Conservation (phyloP, 2,329 filamentous ascomycete genomes). For the Tolypocladium endophyticum region DNA sequence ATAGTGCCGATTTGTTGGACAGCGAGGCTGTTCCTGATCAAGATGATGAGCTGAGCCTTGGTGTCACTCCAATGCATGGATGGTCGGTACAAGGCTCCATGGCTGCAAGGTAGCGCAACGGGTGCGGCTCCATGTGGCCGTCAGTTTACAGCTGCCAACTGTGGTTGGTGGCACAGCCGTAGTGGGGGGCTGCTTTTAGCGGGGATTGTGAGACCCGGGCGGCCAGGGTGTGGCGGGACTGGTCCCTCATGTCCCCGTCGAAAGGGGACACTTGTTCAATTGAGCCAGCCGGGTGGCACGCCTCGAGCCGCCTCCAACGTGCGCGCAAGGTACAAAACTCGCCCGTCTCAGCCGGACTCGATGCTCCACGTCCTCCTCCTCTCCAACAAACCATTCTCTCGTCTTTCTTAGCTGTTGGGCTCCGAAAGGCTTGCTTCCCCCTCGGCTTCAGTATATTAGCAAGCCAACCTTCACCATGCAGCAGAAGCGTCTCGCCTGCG, state of each 20-base stretch:
- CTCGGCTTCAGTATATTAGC: constrained; percentile 1
- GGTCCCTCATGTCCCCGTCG: constrained; percentile 1
- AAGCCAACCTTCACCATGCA: constrained; percentile 29
- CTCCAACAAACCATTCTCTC: not conserved
- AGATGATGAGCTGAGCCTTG: not conserved
- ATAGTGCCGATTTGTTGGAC: not conserved
- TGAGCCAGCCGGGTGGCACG: constrained; percentile 16
- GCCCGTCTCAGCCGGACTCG: constrained; percentile 8
- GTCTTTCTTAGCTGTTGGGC: not conserved
- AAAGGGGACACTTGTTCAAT: constrained; percentile 35
- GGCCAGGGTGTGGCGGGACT: not conserved
- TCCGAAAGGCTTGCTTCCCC: not conserved
- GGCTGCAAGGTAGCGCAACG: too few relatives aligned
- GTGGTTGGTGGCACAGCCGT: not conserved
- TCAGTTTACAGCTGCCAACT: not conserved
- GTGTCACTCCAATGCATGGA: not conserved
- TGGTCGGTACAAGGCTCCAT: not conserved
- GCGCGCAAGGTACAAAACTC: constrained; percentile 22
- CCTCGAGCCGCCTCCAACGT: constrained; percentile 4
- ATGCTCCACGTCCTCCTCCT: not conserved
- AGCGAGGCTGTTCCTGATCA: not conserved
- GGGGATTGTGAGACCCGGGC: not conserved
- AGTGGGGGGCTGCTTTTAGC: not conserved
- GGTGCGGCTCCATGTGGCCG: not conserved
- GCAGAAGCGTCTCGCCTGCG: constrained; percentile 38